These are phyloP conservation scores for Pichia terricola DNA, from an alignment of 1,139 yeast genomes.

Conservation along the genomic window DNA sequence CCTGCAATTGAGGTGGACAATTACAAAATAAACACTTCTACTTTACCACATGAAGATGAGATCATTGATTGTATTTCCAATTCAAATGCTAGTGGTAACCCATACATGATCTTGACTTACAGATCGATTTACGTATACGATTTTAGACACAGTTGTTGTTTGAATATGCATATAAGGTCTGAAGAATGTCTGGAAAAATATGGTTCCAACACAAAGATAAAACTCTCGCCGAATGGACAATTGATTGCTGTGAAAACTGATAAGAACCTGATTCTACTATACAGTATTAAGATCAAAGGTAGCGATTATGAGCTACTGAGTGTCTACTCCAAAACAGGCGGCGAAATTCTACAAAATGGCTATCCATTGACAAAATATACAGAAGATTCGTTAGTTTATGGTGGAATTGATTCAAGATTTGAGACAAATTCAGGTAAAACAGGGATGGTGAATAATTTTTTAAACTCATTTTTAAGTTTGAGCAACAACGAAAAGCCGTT, in stretches of 20 bases:
- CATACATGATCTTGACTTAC: constrained; percentile 26
- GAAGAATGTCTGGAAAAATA: constrained; percentile 28
- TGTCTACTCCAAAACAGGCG: constrained; percentile 30
- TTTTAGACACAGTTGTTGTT: constrained; percentile 29
- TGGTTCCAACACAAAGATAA: constrained; percentile 28
- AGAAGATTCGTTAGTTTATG: constrained; percentile 16
- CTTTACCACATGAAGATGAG: constrained; percentile 20
- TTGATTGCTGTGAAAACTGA: constrained; percentile 27
- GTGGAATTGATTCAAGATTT: constrained; percentile 9
- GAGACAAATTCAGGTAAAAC: constrained; percentile 12
- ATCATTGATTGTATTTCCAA: constrained; percentile 7
- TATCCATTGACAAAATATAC: constrained; percentile 24
- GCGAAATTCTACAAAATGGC: constrained; percentile 37
- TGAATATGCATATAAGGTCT: constrained; percentile 33
- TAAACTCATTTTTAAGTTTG: constrained; percentile 19
- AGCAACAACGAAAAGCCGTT: constrained; percentile 20
- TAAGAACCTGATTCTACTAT: constrained; percentile 26
- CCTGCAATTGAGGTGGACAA: too few relatives aligned
- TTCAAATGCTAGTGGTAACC: constrained; percentile 12
- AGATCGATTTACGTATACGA: constrained; percentile 26
- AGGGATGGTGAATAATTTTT: constrained; percentile 21
- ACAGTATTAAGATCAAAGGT: constrained; percentile 20
- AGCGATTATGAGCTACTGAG: constrained; percentile 29
- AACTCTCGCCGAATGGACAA: constrained; percentile 21
- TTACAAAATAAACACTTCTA: too few relatives aligned